These are phyloP conservation scores for Phytopythium mirpurense DNA, from an alignment of 352 stramenopile species.

Conservation along the genomic window DNA sequence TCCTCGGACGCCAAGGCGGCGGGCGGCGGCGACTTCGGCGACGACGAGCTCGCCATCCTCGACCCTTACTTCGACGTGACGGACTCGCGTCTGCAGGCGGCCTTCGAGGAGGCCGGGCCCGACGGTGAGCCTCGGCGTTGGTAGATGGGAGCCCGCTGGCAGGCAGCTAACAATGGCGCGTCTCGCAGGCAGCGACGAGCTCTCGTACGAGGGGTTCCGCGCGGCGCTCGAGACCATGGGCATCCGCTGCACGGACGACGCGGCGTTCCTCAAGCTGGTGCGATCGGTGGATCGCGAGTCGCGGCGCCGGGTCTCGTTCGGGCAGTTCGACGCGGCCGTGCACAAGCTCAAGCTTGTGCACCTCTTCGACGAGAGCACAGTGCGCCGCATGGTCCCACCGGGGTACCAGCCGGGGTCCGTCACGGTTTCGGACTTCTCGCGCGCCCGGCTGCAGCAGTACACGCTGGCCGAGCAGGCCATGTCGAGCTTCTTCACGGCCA, in stretches of 20 bases:
- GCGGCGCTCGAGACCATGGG: slow-evolving; percentile 56
- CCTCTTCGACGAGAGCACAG: slow-evolving; percentile 70
- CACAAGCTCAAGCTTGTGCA: slow-evolving; percentile 87
- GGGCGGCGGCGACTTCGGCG: slow-evolving; percentile 13
- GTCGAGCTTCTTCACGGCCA: slow-evolving; percentile 69
- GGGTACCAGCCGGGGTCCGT: slow-evolving; percentile 54
- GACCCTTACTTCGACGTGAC: slow-evolving; percentile 87
- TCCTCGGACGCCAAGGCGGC: slow-evolving; percentile 11
- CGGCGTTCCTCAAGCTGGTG: slow-evolving; percentile 71
- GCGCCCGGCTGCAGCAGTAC: slow-evolving; percentile 65
- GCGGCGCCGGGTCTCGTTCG: slow-evolving; percentile 42
- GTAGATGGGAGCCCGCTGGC: not conserved
- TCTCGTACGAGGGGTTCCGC: slow-evolving; percentile 57
- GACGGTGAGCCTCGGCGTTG: slow-evolving; percentile 17
- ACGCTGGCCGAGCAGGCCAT: slow-evolving; percentile 38
- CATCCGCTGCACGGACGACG: slow-evolving; percentile 65
- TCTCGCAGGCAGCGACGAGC: slow-evolving; percentile 23
- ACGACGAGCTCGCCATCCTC: slow-evolving; percentile 79
- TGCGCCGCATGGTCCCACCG: slow-evolving; percentile 45
- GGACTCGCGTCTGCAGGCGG: slow-evolving; percentile 53
- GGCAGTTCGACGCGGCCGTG: slow-evolving; percentile 76
- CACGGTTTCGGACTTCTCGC: slow-evolving; percentile 78
- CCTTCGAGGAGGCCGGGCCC: slow-evolving; percentile 59
- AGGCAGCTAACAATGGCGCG: slow-evolving; percentile 1
- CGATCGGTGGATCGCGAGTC: slow-evolving; percentile 51